Evolutionary conservation across 23 red algal genomes (phyloP).

Genomic region (Gracilariopsis chorda): DNA sequence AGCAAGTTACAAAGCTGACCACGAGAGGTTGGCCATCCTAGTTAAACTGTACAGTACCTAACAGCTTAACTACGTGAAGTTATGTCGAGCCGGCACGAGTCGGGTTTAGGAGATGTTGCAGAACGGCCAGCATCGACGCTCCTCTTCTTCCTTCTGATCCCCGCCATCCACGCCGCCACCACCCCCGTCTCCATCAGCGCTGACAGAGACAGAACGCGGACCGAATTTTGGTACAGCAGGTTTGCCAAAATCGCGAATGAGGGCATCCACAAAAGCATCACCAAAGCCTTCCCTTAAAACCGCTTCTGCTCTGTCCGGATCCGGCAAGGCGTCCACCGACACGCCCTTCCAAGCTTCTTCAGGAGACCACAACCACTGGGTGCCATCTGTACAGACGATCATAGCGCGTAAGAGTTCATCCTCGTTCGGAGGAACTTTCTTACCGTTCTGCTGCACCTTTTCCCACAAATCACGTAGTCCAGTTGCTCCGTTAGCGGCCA

Average conservation of each 20-base stretch:
- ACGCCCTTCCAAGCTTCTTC: slow-evolving; percentile 12
- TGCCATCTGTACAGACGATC: slow-evolving; percentile 8
- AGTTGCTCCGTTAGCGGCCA: background rate
- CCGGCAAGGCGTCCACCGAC: background rate
- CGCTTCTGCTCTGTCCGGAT: background rate
- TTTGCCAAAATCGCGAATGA: background rate
- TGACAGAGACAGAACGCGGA: too few relatives aligned
- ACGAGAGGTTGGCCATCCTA: too few relatives aligned
- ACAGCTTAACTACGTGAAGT: too few relatives aligned
- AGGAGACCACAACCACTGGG: background rate
- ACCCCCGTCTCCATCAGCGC: too few relatives aligned
- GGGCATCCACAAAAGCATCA: background rate
- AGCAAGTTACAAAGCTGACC: too few relatives aligned
- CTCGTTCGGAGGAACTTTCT: background rate
- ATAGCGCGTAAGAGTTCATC: background rate
- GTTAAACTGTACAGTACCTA: too few relatives aligned
- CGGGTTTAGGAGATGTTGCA: too few relatives aligned
- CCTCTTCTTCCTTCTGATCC: too few relatives aligned
- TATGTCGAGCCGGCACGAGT: too few relatives aligned
- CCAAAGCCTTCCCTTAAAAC: background rate
- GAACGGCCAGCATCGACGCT: too few relatives aligned
- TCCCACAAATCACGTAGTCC: slow-evolving; percentile 39
- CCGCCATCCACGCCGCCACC: too few relatives aligned
- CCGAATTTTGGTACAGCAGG: background rate
- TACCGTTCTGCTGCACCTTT: background rate